Conservation (phyloP, 257 asterid species). For the Oldenlandia corymbosa region DNA sequence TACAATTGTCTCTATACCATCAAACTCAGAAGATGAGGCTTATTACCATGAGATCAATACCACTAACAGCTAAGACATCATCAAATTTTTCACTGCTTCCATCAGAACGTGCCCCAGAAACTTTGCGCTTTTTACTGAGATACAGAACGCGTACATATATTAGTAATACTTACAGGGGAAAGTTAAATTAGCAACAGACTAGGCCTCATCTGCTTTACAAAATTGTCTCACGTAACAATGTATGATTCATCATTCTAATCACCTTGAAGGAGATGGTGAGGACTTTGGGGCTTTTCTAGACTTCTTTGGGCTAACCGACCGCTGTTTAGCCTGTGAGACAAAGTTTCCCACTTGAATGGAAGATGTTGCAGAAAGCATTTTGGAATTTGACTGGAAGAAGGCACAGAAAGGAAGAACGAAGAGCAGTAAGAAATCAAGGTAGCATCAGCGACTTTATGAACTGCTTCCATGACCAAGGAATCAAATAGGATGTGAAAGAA, state of each 20-base stretch:
- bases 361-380: conserved; percentile 20
- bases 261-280: conserved; percentile 80
- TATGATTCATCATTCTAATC: neutral
- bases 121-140: conserved; percentile 85
- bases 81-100: conserved; percentile 93
- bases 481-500: neutral
- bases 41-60: conserved; percentile 84
- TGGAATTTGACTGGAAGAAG: neutral
- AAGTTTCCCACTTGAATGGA: conserved; percentile 40
- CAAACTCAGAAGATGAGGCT: neutral
- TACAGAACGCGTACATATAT: neutral
- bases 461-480: neutral
- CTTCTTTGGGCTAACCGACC: conserved; percentile 68
- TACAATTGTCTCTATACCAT: neutral
- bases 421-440: neutral
- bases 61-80: conserved; percentile 90
- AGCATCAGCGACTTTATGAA: too few species aligned
- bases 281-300: conserved; percentile 68
- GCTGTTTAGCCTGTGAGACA: conserved; percentile 43
- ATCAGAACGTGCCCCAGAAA: conserved; percentile 62
- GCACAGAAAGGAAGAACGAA: neutral
- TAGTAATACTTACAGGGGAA: conserved; percentile 6
- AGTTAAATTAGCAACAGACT: neutral
- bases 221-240: neutral
- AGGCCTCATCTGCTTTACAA: conserved; percentile 2